These are phyloP conservation scores for Epichloe uncinata DNA, from an alignment of 2,329 filamentous ascomycete species.

Conservation along the genomic window DNA sequence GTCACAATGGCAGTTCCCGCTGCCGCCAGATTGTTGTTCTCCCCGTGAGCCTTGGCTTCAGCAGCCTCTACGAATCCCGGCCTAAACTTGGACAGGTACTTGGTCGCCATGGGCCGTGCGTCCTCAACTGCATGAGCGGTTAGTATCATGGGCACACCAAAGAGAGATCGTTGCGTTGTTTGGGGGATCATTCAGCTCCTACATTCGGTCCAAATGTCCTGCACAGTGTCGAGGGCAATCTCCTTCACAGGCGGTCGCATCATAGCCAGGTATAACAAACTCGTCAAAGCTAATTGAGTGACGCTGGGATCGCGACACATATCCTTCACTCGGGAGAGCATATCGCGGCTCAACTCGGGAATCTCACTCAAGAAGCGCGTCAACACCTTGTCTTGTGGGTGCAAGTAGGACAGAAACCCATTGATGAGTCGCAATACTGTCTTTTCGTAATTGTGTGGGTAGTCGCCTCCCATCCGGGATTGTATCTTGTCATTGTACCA, in stretches of 20 bases:
- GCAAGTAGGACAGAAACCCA: slow-evolving; percentile 80
- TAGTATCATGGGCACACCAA: not conserved
- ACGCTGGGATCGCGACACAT: slow-evolving; percentile 55
- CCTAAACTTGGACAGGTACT: slow-evolving; percentile 49
- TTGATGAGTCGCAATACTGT: slow-evolving; percentile 76
- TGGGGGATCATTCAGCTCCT: slow-evolving; percentile 18
- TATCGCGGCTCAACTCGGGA: slow-evolving; percentile 57
- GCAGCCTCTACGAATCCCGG: slow-evolving; percentile 33
- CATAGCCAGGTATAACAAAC: slow-evolving; percentile 52
- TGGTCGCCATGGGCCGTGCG: slow-evolving; percentile 46
- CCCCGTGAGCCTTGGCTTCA: slow-evolving; percentile 13
- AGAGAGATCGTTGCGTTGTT: not conserved
- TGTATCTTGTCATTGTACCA: slow-evolving; percentile 78
- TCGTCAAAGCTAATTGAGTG: slow-evolving; percentile 49
- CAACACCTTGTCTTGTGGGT: slow-evolving; percentile 77
- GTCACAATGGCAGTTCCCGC: slow-evolving; percentile 19
- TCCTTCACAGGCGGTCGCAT: slow-evolving; percentile 53
- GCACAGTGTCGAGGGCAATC: slow-evolving; percentile 49
- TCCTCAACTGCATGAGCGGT: slow-evolving; percentile 38
- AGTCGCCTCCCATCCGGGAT: slow-evolving; percentile 29
- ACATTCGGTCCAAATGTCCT: slow-evolving; percentile 56
- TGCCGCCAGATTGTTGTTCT: slow-evolving; percentile 8
- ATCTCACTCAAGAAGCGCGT: slow-evolving; percentile 88
- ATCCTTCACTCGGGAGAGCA: slow-evolving; percentile 59
- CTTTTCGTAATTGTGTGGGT: slow-evolving; percentile 58